Percentiles rank a stretch among this genome's conserved stretches.
These are phyloP conservation scores for Fulvia fulva DNA, from an alignment of 2,329 filamentous ascomycete genomes.

Conservation along the genomic window DNA sequence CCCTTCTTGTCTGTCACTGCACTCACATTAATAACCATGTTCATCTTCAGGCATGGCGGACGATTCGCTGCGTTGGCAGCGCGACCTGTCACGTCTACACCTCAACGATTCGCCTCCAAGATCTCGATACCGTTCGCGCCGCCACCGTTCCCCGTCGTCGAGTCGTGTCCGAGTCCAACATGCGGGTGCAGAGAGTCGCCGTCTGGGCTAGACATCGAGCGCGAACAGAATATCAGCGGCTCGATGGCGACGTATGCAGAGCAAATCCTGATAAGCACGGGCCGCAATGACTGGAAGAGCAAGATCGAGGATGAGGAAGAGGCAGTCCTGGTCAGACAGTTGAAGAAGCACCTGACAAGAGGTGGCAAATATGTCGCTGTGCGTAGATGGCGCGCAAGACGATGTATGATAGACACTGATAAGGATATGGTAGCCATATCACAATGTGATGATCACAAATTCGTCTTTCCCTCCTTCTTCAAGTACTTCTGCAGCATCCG, in stretches of 20 bases:
- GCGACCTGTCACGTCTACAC: neutral
- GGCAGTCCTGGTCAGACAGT: slow-evolving; percentile 58
- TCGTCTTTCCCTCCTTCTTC: slow-evolving; percentile 63
- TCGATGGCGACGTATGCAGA: slow-evolving; percentile 75
- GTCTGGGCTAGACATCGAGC: slow-evolving; percentile 68
- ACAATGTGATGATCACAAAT: slow-evolving; percentile 73
- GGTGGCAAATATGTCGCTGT: slow-evolving; percentile 46
- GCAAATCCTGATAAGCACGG: slow-evolving; percentile 80
- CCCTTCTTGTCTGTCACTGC: neutral
- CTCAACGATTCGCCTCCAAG: slow-evolving; percentile 23
- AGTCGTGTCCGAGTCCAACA: slow-evolving; percentile 67
- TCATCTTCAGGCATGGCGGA: slow-evolving; percentile 25
- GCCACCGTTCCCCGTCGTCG: slow-evolving; percentile 44
- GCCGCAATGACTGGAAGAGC: slow-evolving; percentile 74
- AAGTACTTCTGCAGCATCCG: slow-evolving; percentile 48
- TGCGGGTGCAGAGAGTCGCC: slow-evolving; percentile 71
- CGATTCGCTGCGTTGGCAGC: slow-evolving; percentile 11
- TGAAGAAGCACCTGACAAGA: slow-evolving; percentile 55
- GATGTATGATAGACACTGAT: slow-evolving; percentile 18
- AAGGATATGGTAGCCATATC: slow-evolving; percentile 62
- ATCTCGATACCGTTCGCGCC: slow-evolving; percentile 32
- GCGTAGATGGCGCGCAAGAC: slow-evolving; percentile 24
- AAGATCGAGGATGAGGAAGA: slow-evolving; percentile 76
- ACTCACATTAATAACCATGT: no score
- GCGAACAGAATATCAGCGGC: slow-evolving; percentile 64